Conservation (phyloP, 306 rosid genomes). For the Cicer pinnatifidum region DNA sequence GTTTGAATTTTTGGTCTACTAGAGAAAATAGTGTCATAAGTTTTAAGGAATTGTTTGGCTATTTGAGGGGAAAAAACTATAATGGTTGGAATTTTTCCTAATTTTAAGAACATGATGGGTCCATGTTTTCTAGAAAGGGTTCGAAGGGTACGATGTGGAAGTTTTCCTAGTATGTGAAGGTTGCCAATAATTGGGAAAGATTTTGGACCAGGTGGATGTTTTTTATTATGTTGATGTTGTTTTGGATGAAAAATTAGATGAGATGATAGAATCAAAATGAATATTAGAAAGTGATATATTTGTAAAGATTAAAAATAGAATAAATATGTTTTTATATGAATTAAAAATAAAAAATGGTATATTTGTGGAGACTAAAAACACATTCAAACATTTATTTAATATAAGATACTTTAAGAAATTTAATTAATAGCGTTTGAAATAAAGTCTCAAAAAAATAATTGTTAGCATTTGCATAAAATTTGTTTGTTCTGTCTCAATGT, state of each 20-base stretch:
- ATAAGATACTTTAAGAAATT: too few relatives aligned
- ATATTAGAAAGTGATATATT: background rate
- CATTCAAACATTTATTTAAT: too few relatives aligned
- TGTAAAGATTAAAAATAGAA: too few relatives aligned
- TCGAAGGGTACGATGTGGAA: conserved; percentile 52
- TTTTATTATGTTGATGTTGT: conserved; percentile 4
- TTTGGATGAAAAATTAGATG: conserved; percentile 10
- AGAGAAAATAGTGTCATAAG: conserved; percentile 50
- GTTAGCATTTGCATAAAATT: too few relatives aligned
- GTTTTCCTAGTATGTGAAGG: conserved; percentile 56
- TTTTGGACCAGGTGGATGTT: conserved; percentile 57
- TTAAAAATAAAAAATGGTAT: too few relatives aligned
- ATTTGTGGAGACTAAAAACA: too few relatives aligned
- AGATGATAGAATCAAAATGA: conserved; percentile 26
- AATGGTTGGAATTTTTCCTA: conserved; percentile 50
- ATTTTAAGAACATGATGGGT: conserved; percentile 52
- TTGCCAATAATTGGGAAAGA: conserved; percentile 52
- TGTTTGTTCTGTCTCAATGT: too few relatives aligned
- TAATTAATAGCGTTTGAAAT: too few relatives aligned
- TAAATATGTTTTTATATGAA: too few relatives aligned
- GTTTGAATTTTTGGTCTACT: conserved; percentile 40
- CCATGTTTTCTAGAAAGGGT: conserved; percentile 53
- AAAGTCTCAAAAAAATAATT: too few relatives aligned
- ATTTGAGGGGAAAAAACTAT: conserved; percentile 52
- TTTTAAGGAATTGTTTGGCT: conserved; percentile 63